Evolutionary conservation across 2,329 filamentous ascomycete species (phyloP).

Genomic region (Cercospora canescens): DNA sequence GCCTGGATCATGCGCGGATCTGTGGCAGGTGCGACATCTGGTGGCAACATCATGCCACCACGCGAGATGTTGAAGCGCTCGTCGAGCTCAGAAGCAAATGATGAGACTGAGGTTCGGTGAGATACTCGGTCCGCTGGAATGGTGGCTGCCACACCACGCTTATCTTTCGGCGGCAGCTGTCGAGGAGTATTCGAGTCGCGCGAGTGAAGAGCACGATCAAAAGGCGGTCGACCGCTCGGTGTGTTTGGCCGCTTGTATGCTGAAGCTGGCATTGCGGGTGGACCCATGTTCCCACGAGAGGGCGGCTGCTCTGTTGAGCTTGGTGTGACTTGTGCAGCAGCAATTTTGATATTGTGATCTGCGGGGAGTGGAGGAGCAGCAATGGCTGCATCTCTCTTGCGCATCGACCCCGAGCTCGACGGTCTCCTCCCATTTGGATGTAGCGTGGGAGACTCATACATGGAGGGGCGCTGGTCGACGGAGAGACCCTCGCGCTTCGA

Average conservation of each 20-base stretch:
- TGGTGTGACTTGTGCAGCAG: slow-evolving; percentile 67
- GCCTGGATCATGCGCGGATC: slow-evolving; percentile 99
- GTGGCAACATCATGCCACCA: slow-evolving; percentile 52
- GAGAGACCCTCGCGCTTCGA: slow-evolving; percentile 7
- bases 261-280: slow-evolving; percentile 80
- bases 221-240: slow-evolving; percentile 24
- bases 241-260: slow-evolving; percentile 54
- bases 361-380: slow-evolving; percentile 66
- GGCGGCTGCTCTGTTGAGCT: slow-evolving; percentile 26
- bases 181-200: slow-evolving; percentile 60
- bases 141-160: slow-evolving; percentile 27
- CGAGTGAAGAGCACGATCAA: slow-evolving; percentile 24
- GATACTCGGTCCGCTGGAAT: slow-evolving; percentile 26
- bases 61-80: slow-evolving; percentile 78
- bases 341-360: slow-evolving; percentile 83
- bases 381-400: slow-evolving; percentile 44
- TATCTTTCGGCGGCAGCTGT: slow-evolving; percentile 46
- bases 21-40: slow-evolving; percentile 66
- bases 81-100: slow-evolving; percentile 92
- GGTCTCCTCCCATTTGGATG: slow-evolving; percentile 53
- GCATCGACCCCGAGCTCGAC: slow-evolving; percentile 70
- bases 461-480: slow-evolving; percentile 19
- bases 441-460: slow-evolving; percentile 23
- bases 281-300: slow-evolving; percentile 67
- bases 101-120: slow-evolving; percentile 85